These are phyloP conservation scores for Podospora fimiseda DNA, from an alignment of 495 filamentous ascomycete genomes.

Conservation along the genomic window DNA sequence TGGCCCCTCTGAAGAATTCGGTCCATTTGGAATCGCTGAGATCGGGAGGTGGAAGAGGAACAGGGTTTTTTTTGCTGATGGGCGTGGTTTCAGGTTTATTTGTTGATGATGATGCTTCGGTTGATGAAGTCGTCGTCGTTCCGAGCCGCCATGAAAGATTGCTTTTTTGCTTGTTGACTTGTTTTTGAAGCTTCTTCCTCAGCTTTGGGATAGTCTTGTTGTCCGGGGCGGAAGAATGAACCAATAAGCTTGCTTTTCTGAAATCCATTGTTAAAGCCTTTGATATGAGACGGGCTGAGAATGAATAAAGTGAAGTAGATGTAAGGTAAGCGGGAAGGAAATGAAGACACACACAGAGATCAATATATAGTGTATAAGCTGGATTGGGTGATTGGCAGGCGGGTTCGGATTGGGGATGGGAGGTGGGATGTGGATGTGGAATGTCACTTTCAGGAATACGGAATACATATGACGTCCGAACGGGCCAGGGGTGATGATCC, in stretches of 20 bases:
- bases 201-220: slow-evolving; percentile 26
- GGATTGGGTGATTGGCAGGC: too few relatives aligned
- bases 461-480: too few relatives aligned
- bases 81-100: slow-evolving; percentile 18
- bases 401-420: too few relatives aligned
- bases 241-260: slow-evolving; percentile 23
- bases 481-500: too few relatives aligned
- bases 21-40: slow-evolving; percentile 31
- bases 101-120: slow-evolving; percentile 11
- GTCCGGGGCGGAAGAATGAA: slow-evolving; percentile 13
- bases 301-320: slow-evolving; percentile 22
- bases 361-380: neutral
- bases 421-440: too few relatives aligned
- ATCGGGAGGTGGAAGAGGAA: slow-evolving; percentile 14
- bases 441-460: too few relatives aligned
- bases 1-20: slow-evolving; percentile 29
- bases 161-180: slow-evolving; percentile 26
- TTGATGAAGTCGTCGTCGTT: slow-evolving; percentile 2
- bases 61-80: slow-evolving; percentile 8
- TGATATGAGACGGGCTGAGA: slow-evolving; percentile 17
- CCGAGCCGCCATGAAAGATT: slow-evolving; percentile 16
- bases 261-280: slow-evolving; percentile 30
- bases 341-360: neutral
- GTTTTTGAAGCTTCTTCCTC: slow-evolving; percentile 40
- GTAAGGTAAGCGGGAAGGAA: slow-evolving; percentile 1